Base-by-base conservation (phyloP, 2,329 filamentous ascomycete species). In the Podosphaera aphanis region DNA sequence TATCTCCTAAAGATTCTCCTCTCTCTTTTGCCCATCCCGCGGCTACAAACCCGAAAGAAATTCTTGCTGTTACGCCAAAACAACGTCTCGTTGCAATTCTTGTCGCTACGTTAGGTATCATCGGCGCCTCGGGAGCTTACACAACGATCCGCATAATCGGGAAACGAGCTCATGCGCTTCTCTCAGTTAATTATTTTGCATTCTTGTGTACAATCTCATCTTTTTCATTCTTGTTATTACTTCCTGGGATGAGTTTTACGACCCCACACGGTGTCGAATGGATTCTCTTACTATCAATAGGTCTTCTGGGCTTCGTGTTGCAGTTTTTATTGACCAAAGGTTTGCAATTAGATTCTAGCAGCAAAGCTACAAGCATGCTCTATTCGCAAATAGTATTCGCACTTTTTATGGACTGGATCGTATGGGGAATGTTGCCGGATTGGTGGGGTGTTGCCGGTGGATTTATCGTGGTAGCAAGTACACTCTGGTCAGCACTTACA, bases 291-390 rank as follows among this genome's bases (percentile, higher is more conserved):
- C 43, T 76, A 0, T 68, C 76, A 16, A 63, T 93, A 2, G 83
- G 82, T 0, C 56, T 74, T 0, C 75, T 78, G 49, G 86, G 86
- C 0, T 90, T 93, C 56, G 60, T 79, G 13, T 78, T 90, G 69
- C 86, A 93, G 68, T 85, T 86, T 52, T 66, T 92, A n/a, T 64
- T 92, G 23, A 92, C 86, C 0, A 71, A 76, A 0, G 85, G 83
- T 0, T 62, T 94, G 44, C 64, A 69, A 37, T 41, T 56, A n/a
- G 57, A 59, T 41, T 54, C 47, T 33, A 57, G 53, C 16, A 57
- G 50, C 27, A 55, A 55, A 8, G 65, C 63, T 0, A 68, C 72
- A 3, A 76, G 73, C 4, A 79, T 80, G 74, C 62, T 77, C 1
- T 83, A 82, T 55, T 74, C 69, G 31, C 75, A 79, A 57, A 76